Conservation (phyloP, 2,329 filamentous ascomycete genomes). For the Xylariaceae sp. region DNA sequence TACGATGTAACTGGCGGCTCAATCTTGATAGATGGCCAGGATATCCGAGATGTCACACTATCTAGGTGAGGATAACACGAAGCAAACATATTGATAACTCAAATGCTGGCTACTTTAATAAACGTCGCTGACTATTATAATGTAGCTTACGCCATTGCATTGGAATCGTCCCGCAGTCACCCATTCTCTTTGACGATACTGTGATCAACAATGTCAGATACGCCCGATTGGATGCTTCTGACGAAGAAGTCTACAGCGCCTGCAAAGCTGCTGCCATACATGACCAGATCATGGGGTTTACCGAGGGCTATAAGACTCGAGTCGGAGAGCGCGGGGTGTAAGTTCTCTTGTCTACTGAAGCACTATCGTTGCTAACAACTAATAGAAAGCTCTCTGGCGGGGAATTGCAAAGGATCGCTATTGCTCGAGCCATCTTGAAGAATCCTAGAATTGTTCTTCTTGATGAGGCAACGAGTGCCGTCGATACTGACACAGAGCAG, state of each 20-base stretch:
- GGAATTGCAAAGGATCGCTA: slow-evolving; percentile 63
- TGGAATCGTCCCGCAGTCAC: slow-evolving; percentile 44
- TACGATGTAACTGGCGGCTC: slow-evolving; percentile 46
- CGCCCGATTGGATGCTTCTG: slow-evolving; percentile 45
- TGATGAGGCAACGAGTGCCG: slow-evolving; percentile 74
- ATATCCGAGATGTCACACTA: slow-evolving; percentile 41
- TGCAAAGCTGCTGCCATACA: slow-evolving; percentile 53
- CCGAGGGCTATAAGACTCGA: slow-evolving; percentile 50
- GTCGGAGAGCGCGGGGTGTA: slow-evolving; percentile 51
- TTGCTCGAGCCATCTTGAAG: slow-evolving; percentile 68
- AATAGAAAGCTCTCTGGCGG: slow-evolving; percentile 60
- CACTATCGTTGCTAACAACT: slow-evolving; percentile 14
- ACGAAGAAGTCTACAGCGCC: slow-evolving; percentile 48
- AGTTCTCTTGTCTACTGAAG: slow-evolving; percentile 13
- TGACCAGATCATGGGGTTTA: slow-evolving; percentile 50
- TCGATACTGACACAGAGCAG: slow-evolving; percentile 66
- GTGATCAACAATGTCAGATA: slow-evolving; percentile 55
- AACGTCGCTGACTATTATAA: slow-evolving; percentile 5
- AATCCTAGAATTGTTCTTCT: slow-evolving; percentile 70
- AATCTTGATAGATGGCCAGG: slow-evolving; percentile 44
- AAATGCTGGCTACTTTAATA: background rate
- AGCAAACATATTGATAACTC: background rate
- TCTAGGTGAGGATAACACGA: slow-evolving; percentile 27
- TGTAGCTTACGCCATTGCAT: slow-evolving; percentile 39
- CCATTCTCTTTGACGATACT: slow-evolving; percentile 49